Percentiles rank a stretch among this genome's conserved stretches.
Evolutionary conservation across 2,329 filamentous ascomycete species (phyloP).

Genomic region (Exserohilum rostratum): DNA sequence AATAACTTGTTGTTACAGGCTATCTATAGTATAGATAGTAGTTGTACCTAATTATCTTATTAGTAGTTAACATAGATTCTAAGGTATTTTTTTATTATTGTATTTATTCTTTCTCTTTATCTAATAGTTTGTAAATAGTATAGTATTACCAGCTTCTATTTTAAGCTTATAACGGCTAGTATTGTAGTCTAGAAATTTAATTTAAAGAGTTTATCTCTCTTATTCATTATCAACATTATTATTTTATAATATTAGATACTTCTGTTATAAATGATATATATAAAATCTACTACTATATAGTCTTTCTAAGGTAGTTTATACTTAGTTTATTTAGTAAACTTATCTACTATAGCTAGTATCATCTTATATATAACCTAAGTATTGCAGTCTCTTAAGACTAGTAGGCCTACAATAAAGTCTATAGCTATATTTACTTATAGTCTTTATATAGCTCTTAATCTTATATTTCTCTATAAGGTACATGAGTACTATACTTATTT

Average conservation of each 20-base stretch:
- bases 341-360: background rate
- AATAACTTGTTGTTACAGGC: constrained; percentile 4
- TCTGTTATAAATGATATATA: background rate
- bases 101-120: constrained; percentile 7
- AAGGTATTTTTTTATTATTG: constrained; percentile 1
- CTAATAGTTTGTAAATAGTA: constrained; percentile 4
- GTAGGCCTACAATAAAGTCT: too few species aligned
- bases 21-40: constrained; percentile 6
- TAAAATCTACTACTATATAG: background rate
- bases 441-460: background rate
- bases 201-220: background rate
- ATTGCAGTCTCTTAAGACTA: too few species aligned
- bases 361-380: too few species aligned
- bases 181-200: background rate
- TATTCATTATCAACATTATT: background rate
- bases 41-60: constrained; percentile 6
- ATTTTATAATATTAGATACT: background rate
- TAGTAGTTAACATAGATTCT: background rate
- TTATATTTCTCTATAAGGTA: background rate
- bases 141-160: background rate
- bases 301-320: background rate
- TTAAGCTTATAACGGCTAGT: background rate
- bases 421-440: background rate
- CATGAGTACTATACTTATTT: background rate
- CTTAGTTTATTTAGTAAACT: background rate